Conservation (phyloP, 1,284 basidiomycete species). For the Athelia sp. region DNA sequence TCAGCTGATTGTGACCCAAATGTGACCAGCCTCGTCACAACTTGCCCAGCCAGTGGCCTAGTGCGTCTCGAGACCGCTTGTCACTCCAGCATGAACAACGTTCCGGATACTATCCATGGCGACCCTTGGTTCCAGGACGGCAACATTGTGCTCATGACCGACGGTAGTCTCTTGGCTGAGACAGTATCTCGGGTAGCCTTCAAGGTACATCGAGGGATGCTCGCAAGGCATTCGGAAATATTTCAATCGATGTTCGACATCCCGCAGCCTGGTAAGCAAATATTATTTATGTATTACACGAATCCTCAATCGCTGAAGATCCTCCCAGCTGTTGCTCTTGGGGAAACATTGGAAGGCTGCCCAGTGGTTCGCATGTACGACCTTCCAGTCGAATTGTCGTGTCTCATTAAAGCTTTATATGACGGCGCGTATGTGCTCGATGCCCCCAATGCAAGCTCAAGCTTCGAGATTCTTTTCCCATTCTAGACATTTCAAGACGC, state of each 20-base stretch:
- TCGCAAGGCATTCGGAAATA: slow-evolving; percentile 55
- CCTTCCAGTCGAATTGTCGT: slow-evolving; percentile 44
- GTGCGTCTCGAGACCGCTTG: no score
- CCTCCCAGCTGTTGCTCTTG: slow-evolving; percentile 9
- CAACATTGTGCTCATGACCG: slow-evolving; percentile 46
- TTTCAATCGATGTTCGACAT: slow-evolving; percentile 56
- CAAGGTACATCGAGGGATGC: slow-evolving; percentile 52
- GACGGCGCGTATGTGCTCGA: slow-evolving; percentile 46
- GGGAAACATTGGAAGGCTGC: slow-evolving; percentile 38
- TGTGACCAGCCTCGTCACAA: no score
- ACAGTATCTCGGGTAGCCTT: slow-evolving; percentile 34
- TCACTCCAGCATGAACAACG: no score
- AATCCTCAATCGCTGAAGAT: neutral
- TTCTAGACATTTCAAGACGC: slow-evolving; percentile 37
- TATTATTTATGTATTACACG: slow-evolving; percentile 3
- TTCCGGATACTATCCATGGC: slow-evolving; percentile 10
- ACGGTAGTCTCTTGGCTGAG: slow-evolving; percentile 3
- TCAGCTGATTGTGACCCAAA: no score
- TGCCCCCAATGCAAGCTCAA: slow-evolving; percentile 2
- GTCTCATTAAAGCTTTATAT: slow-evolving; percentile 50
- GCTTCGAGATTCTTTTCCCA: slow-evolving; percentile 1
- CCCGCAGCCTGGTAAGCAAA: slow-evolving; percentile 34
- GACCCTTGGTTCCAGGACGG: slow-evolving; percentile 60
- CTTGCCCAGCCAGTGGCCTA: no score
- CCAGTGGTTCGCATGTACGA: slow-evolving; percentile 53